Evolutionary conservation across 2,329 filamentous ascomycete genomes (phyloP), one percentile per base, ranked within the genome.

Genomic region (Cercospora sp.): DNA sequence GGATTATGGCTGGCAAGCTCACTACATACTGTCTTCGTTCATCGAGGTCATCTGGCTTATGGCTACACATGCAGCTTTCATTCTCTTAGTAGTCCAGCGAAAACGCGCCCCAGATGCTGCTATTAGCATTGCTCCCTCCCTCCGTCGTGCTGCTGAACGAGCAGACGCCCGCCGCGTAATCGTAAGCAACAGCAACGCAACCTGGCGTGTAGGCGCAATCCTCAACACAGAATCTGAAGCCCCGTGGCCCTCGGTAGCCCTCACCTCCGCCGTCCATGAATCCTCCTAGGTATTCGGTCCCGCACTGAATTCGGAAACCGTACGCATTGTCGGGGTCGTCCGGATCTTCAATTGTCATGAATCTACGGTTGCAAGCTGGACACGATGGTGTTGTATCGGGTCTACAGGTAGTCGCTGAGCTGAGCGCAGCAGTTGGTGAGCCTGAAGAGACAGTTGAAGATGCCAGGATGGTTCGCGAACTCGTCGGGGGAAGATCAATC

Each of bases 211-310:
- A 64, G 53, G 71, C 72, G 55, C 75, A 77, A 20, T 60, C 65
- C 4, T 73, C 71, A 31, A 74, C 68, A 36, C 74, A 77, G 3
- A 69, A 65, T n/a, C 68, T 67, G 26, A 75, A 69, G 2, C 58
- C 51, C 1, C 30, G 20, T 18, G 16, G 7, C 6, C 64, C 64
- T 2, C 7, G 23, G 10, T 57, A 20, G 28, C 59, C 64, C 69
- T 61, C n/a, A 5, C 28, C 68, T 2, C 60, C 61, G 8, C 23
- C 66, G 7, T 36, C 61, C 65, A 77, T 70, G 63, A 75, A 72
- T 18, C 74, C 75, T 2, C 69, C 76, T 2, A 68, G 55, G 51
- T 75, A 72, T 40, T 78, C 76, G 12, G 73, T 69, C 18, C 73
- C 73, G 64, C 76, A 78, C 23, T 73, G 71, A 23, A 77, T 70